Evolutionary conservation across 2,329 filamentous ascomycete species (phyloP), one percentile per base, ranked within the genome.

Genomic region (Cryphonectria naterciae): DNA sequence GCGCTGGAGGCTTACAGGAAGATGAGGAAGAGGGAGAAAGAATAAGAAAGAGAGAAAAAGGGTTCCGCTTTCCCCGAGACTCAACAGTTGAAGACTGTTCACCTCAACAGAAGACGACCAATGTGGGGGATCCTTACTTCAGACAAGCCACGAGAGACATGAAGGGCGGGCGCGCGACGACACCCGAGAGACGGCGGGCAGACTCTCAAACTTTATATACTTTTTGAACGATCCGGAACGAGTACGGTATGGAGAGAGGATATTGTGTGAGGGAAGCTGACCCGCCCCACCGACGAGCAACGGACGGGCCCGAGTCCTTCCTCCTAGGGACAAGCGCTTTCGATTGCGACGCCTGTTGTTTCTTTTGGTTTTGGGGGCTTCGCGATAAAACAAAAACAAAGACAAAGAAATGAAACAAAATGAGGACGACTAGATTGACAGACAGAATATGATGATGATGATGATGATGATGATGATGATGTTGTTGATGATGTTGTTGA

Each of bases 1-100:
- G 46, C 22, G 63, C 43, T 65, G 13, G 62, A 52, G n/a, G 28
- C 62, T 43, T 65, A 22, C 41, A 49, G 37, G 15, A n/a, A 46
- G n/a, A n/a, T 6, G 10, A 61, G 58, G 10, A 61, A 17, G 28
- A 43, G 35, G 11, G 25, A n/a, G 7, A 43, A n/a, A 1, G 7
- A 11, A 4, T 1, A 49, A 49, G 46, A n/a, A n/a, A 22, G 6
- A 19, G 3, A 22, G 17, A 11, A 49, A 49, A 7, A 22, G 22
- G 7, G 19, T 10, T 19, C 54, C 25, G 25, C 4, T 58, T 15
- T 32, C 32, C 25, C 15, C 46, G n/a, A 58, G 15, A 32, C 8
- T 58, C 22, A 49, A 49, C 46, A n/a, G 22, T 10, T 11, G 19
- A 15, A 32, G 13, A 35, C 5, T 32, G 28, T 35, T 32, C 28